A percentile compares a stretch with the other conserved stretches of the same genome.
These are phyloP conservation scores for Penicillium sp. DNA, from an alignment of 2,329 filamentous ascomycete species.

Conservation along the genomic window DNA sequence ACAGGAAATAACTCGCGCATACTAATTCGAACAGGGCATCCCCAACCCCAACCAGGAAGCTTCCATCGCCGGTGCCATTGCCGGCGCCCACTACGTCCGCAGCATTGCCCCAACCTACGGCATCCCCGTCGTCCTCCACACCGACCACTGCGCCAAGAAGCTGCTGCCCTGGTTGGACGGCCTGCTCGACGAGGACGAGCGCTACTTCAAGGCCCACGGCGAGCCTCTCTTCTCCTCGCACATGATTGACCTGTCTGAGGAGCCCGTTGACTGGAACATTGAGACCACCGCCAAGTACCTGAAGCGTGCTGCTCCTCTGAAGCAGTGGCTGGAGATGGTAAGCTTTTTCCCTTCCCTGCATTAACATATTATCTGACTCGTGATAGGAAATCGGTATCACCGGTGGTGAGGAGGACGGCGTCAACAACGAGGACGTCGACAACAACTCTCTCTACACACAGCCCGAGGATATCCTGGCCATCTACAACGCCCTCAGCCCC, in stretches of 20 bases:
- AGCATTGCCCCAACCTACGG: constrained; percentile 81
- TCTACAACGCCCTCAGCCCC: constrained; percentile 77
- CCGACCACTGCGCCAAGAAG: constrained; percentile 99
- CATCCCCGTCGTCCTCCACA: constrained; percentile 88
- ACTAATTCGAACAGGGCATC: constrained; percentile 54
- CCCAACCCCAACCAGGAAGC: constrained; percentile 79
- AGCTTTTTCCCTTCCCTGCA: constrained; percentile 17
- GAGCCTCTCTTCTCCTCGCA: constrained; percentile 93
- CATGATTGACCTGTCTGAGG: constrained; percentile 98
- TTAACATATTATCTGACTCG: neutral
- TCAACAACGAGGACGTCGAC: constrained; percentile 97
- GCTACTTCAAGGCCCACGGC: constrained; percentile 87
- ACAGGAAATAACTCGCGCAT: neutral
- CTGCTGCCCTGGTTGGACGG: constrained; percentile 96
- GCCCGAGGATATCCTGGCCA: constrained; percentile 90
- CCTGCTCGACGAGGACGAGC: constrained; percentile 91
- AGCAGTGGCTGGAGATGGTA: constrained; percentile 99
- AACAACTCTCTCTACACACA: constrained; percentile 97
- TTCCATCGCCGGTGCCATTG: constrained; percentile 81
- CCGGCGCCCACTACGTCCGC: constrained; percentile 90
- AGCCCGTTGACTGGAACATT: constrained; percentile 86
- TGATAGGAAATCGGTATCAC: constrained; percentile 80
- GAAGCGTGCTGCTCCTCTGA: constrained; percentile 90
- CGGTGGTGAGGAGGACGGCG: constrained; percentile 94
- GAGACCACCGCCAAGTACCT: constrained; percentile 88